phyloP scores from a whole-genome alignment of 495 filamentous ascomycete species.

The Tuber indicum region DNA sequence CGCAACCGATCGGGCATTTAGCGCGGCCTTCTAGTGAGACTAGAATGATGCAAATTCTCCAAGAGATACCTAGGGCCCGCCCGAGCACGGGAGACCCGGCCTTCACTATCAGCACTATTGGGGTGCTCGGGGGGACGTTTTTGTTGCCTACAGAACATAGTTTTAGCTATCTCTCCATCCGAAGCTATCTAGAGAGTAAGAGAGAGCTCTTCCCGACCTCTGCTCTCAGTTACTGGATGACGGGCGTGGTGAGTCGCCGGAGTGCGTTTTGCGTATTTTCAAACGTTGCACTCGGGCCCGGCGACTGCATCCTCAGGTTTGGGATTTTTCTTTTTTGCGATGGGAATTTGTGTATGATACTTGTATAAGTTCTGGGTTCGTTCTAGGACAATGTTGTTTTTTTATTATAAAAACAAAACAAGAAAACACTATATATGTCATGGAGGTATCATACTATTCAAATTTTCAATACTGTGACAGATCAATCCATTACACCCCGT shows the following conservation, averaged over 20 bases:
- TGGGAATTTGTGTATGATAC: too few species aligned
- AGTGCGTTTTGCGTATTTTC: too few species aligned
- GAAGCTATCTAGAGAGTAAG: background rate
- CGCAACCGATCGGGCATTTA: background rate
- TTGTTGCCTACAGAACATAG: background rate
- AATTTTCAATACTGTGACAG: background rate
- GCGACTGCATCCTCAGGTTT: too few species aligned
- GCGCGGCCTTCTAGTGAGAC: background rate
- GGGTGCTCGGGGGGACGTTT: background rate
- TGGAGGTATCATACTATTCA: background rate
- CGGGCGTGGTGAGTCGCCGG: background rate
- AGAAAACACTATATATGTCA: background rate
- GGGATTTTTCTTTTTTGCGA: too few species aligned
- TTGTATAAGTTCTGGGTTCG: too few species aligned
- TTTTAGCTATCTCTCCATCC: background rate
- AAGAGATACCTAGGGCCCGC: background rate
- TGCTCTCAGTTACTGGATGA: background rate
- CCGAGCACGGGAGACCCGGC: background rate
- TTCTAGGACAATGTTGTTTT: too few species aligned
- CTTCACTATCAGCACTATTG: background rate
- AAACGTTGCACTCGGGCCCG: too few species aligned
- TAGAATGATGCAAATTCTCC: background rate
- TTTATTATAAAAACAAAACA: background rate
- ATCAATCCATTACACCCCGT: background rate
- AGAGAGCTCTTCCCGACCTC: background rate